Evolutionary conservation across 208 protist species (phyloP), one percentile per base, ranked within the genome.

Genomic region (Perkinsela sp.): DNA sequence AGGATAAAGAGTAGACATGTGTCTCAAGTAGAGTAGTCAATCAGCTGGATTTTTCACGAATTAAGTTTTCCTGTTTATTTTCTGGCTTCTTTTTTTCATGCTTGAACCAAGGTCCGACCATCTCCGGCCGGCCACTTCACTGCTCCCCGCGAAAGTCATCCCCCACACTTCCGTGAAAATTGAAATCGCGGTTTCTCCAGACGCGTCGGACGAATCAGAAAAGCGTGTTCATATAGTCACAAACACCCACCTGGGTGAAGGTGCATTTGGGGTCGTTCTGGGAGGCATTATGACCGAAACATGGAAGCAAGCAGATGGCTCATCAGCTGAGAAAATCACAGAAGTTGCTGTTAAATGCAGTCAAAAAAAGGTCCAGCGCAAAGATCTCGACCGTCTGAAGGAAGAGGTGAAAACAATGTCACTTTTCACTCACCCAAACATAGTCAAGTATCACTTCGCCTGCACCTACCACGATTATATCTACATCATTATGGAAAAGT

Each of bases 401-500:
- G 86, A 86, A 70, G 83, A 91, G 67, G 82, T 91, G 40, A 82
- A 78, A 0, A 74, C 89, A 6, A 88, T 91, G 83, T 85, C 73
- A 68, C 82, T 88, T 73, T 88, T 91, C 67, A 82, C 81, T n/a
- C 86, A 91, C 68, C 82, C 81, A 0, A 91, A 91, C 69, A 87
- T 89, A 67, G 86, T 91, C 40, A 76, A 76, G 66, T 87, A 86
- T 68, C 81, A 85, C 68, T 76, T 76, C 15, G 86, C 86, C 31
- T 83, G 83, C 13, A 70, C 74, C 6, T 81, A 86, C 65, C 75
- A 81, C 0, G 78, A 91, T 15, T 72, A 74, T 2, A 84, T 84
- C 2, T 91, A 91, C 68, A 79, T 91, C 1, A 73, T 88, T 13
- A 91, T 91, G 86, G 86, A 91, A 75, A 78, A 77, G 2, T 91